Conservation (phyloP, 352 stramenopile species). For the Elongisporangium senticosum region DNA sequence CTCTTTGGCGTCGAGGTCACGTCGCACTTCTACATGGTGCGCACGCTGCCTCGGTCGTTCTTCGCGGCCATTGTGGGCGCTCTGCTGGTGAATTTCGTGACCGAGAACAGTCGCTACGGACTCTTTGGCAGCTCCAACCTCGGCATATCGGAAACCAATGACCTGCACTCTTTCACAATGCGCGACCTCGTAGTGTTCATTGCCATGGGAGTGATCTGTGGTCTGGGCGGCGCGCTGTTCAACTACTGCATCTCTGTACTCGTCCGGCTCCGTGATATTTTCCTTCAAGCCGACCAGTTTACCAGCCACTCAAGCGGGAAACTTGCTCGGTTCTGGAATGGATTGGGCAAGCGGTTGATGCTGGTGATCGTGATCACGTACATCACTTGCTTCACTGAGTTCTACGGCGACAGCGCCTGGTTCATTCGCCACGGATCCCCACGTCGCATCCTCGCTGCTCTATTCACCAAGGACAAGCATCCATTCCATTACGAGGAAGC, state of each 20-base stretch:
- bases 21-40: slow-evolving; percentile 80
- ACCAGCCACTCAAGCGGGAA: background rate
- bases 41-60: slow-evolving; percentile 71
- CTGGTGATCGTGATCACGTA: slow-evolving; percentile 55
- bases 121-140: slow-evolving; percentile 71
- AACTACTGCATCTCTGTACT: slow-evolving; percentile 67
- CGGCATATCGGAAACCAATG: slow-evolving; percentile 40
- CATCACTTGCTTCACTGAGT: slow-evolving; percentile 65
- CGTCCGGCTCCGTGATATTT: slow-evolving; percentile 50
- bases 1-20: slow-evolving; percentile 85
- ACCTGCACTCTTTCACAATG: slow-evolving; percentile 43
- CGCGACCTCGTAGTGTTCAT: slow-evolving; percentile 57
- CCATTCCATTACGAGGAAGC: slow-evolving; percentile 25
- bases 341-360: slow-evolving; percentile 50
- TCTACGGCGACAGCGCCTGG: slow-evolving; percentile 77
- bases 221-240: slow-evolving; percentile 61
- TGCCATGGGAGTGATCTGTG: slow-evolving; percentile 58
- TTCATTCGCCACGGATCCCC: slow-evolving; percentile 72
- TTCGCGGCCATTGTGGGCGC: slow-evolving; percentile 77
- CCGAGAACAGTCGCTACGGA: slow-evolving; percentile 55
- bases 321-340: slow-evolving; percentile 25
- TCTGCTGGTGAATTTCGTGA: slow-evolving; percentile 58
- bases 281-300: slow-evolving; percentile 15
- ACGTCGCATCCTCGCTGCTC: slow-evolving; percentile 47
- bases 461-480: slow-evolving; percentile 64